Conservation (phyloP, 2,329 filamentous ascomycete species). For the Dissoconium aciculare region DNA sequence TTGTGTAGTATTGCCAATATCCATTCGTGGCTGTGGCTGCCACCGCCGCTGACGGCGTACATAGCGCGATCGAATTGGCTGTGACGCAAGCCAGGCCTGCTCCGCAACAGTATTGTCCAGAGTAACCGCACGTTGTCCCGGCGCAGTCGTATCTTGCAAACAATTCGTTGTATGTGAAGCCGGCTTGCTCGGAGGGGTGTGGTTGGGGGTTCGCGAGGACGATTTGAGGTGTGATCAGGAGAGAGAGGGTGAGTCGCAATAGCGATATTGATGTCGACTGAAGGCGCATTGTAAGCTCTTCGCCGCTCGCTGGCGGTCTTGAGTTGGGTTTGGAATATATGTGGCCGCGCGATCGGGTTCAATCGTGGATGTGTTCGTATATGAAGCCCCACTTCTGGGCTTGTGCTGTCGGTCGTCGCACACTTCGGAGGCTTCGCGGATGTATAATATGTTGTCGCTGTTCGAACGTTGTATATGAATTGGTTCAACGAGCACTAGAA, state of each 20-base stretch:
- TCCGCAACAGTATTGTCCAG: conserved; percentile 36
- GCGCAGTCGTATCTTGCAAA: conserved; percentile 27
- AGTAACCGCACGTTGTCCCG: conserved; percentile 36
- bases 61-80: conserved; percentile 34
- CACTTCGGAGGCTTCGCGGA: not conserved
- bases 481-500: too few species aligned
- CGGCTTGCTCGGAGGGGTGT: conserved; percentile 14
- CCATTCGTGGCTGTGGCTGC: conserved; percentile 20
- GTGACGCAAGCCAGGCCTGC: conserved; percentile 35
- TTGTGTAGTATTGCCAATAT: conserved; percentile 43
- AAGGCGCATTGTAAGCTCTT: conserved; percentile 14
- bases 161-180: conserved; percentile 22
- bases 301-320: conserved; percentile 3
- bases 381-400: too few species aligned
- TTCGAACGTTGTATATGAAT: too few species aligned
- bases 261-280: conserved; percentile 15
- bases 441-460: not conserved
- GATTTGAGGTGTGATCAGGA: conserved; percentile 16
- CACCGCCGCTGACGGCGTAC: conserved; percentile 15
- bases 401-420: not conserved
- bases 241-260: conserved; percentile 17
- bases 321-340: conserved; percentile 5
- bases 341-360: too few species aligned
- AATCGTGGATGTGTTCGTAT: too few species aligned
- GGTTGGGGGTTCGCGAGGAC: conserved; percentile 17